Base-by-base conservation (phyloP, 305 asterid species). In the Salvia sclarea region DNA sequence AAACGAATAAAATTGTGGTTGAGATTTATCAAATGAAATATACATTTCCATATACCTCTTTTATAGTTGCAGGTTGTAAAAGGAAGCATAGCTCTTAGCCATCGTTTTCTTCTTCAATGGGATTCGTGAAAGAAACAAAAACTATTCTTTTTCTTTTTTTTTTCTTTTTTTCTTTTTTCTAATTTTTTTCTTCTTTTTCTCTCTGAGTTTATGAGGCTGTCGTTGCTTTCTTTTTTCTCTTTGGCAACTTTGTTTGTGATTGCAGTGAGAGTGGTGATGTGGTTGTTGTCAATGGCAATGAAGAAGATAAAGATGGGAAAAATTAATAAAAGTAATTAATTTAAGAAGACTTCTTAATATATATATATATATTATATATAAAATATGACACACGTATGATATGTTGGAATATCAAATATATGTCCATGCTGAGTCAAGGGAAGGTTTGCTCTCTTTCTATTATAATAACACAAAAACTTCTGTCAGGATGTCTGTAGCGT, bases 21-120 rank as follows among this genome's bases (percentile, higher is more conserved):
- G 18, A 82, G 80, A 87, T 85, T 86, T 85, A 82, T 74, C 64
- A 71, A 72, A 68, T 75, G 38, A 56, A 48, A 68, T 45, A 60
- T 22, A 71, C 75, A 76, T 55, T 71, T 69, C n/a, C n/a, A 72
- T 83, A 83, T 82, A 86, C 95, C 92, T 84, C 81, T 80, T 82
- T 80, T 82, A 86, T 85, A 81, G 81, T 78, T 85, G 87, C 88
- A 85, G 93, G 84, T 64, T 71, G 82, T 76, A 77, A 83, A 84
- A 86, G 85, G 65, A 67, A 71, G 81, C 86, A 74, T 80, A 78
- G 67, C 74, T 74, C 80, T 85, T 86, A 82, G 78, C 80, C 84
- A 92, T 89, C 98, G 84, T 87, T 92, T 83, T 92, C 96, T 89
- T 79, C 83, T 74, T 76, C 87, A 66, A 73, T 83, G 88, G 81